A percentile compares a stretch with the other conserved stretches of the same genome.
These are phyloP conservation scores for Fusarium globosum DNA, from an alignment of 2,329 filamentous ascomycete genomes.

Conservation along the genomic window DNA sequence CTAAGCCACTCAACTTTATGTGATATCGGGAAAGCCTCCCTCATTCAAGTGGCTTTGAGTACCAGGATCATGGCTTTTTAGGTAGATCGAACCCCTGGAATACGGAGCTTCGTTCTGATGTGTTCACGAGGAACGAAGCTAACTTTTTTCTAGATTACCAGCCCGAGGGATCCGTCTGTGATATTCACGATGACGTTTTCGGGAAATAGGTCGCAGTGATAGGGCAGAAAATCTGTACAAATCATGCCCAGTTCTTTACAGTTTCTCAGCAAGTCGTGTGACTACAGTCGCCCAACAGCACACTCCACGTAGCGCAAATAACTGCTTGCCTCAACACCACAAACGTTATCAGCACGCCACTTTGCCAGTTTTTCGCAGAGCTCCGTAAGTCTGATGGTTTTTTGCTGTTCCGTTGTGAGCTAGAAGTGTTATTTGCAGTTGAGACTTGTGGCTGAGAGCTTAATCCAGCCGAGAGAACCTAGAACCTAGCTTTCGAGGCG, in stretches of 20 bases:
- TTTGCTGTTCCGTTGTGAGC: fast-evolving
- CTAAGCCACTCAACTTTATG: not conserved
- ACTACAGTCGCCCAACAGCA: not conserved
- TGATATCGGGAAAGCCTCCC: not conserved
- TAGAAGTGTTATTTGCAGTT: too few relatives aligned
- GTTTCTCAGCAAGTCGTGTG: not conserved
- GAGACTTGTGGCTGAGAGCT: too few relatives aligned
- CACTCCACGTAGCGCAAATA: not conserved
- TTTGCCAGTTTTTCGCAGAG: too few relatives aligned
- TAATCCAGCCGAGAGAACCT: too few relatives aligned
- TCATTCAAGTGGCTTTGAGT: not conserved
- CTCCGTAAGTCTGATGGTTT: too few relatives aligned
- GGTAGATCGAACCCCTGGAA: not conserved
- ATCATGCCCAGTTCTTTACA: not conserved
- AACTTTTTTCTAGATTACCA: too few relatives aligned
- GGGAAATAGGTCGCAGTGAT: not conserved
- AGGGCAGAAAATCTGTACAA: not conserved
- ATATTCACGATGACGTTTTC: not conserved
- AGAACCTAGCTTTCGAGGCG: too few relatives aligned
- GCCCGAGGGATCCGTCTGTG: not conserved
- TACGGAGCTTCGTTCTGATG: too few relatives aligned
- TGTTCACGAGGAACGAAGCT: too few relatives aligned
- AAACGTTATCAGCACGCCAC: too few relatives aligned
- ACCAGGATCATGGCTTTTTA: not conserved
- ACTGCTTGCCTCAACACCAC: not conserved